Base-by-base conservation (phyloP, 768 basidiomycete species). In the Tricholoma terreum region DNA sequence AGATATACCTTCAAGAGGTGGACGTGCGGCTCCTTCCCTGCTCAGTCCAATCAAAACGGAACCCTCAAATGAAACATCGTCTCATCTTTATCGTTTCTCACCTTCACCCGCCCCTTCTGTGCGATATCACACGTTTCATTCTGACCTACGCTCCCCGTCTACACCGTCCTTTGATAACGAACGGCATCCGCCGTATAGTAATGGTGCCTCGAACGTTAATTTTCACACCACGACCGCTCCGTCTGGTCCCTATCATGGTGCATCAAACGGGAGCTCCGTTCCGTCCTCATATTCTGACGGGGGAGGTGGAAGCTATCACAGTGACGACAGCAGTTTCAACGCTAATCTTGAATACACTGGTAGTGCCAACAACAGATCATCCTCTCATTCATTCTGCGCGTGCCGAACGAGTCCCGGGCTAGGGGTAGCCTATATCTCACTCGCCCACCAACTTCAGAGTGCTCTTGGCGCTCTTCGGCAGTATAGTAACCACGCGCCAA, bases 21-120 rank as follows among this genome's bases (percentile, higher is more conserved):
- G 75, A 33, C 74, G 75, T 61, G 70, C 72, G 27, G 70, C 75
- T 40, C 74, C 79, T 59, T 72, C 78, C 14, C 72, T 82, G 40
- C 74, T 84, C 62, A 80, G 80, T 60, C 84, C 84, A 55, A 86
- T 87, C 71, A 89, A 90, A 72, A 82, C 85, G 52, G 88, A 90
- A 62, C 80, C 82, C 9, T 61, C 75, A 33, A 48, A 79, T 51
- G 86, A 86, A 21, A 68, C 76, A 45, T 68, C 77, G 31, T 71
- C 80, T 11, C 78, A 80, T 61, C 77, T 89, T 38, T 89, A 89
- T 71, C 85, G 87, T 59, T 86, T 89, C 73, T 84, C 85, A 17
- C 80, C 84, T 10, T 87, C 85, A 4, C 82, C 81, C 42, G 78
- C 69, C 36, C 83, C 82, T 58, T 79, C 77, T 54, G 76, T 80